Evolutionary conservation across 2,329 filamentous ascomycete species (phyloP), one percentile per base, ranked within the genome.

Genomic region (Colletotrichum sp.): DNA sequence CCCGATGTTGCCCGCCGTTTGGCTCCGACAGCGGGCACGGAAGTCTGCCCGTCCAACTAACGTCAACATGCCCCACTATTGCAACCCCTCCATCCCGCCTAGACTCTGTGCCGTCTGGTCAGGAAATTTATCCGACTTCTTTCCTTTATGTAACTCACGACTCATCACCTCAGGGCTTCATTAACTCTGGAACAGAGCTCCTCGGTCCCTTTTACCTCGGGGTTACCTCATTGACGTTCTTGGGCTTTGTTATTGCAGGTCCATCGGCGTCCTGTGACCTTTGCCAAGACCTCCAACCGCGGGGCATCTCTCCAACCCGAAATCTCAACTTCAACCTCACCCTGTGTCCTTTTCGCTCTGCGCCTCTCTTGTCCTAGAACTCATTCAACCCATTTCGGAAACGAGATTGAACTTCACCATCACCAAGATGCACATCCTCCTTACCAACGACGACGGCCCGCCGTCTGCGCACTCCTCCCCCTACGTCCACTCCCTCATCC

Each of bases 371-470:
- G 16, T 32, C 15, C 22, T 29, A 27, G 57, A 52, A 59, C 15
- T 29, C 49, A 29, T 5, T 39, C 22, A 15, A 8, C 25, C 39
- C 22, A 29, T 3, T 36, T 25, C 22, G 25, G 22, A 30, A 30
- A 44, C 7, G 25, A 39, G 5, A 12, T 15, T 16, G 22, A 62
- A 6, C 44, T 8, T 52, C 44, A 13, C 2, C 6, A 64, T 44
- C 59, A 34, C 34, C 78, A 86, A 81, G 74, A 92, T 92, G 91
- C 91, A 92, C 81, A 92, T 92, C 80, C 89, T 92, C 80, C 87
- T 94, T 71, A 92, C 92, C 79, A 96, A 96, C 87, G 95, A 96
- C 82, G 95, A 96, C 86, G 95, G 95, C 19, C 95, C 95, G 69
- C 95, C 95, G 78, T 95, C 93, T 36, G 90, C 93, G 76, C 91